phyloP scores from a whole-genome alignment of 176 grass and related monocot genomes.

The Saccharum officinarum region DNA sequence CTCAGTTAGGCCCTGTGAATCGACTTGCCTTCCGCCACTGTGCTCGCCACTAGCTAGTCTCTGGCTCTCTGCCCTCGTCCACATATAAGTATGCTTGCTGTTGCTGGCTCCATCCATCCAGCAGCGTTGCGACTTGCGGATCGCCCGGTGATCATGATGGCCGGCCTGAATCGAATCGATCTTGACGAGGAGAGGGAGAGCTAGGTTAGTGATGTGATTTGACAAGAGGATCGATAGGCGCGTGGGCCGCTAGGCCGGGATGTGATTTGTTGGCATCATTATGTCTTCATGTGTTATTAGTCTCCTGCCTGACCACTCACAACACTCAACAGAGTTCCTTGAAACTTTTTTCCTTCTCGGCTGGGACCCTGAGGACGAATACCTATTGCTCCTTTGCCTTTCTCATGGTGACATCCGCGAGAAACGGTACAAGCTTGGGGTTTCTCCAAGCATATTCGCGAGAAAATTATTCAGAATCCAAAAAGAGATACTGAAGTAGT shows the following conservation, averaged over 20 bases:
- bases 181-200: conserved; percentile 14
- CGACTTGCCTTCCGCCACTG: not conserved
- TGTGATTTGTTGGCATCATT: conserved; percentile 6
- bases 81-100: not conserved
- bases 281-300: not conserved
- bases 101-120: not conserved
- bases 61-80: not conserved
- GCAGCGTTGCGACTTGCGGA: not conserved
- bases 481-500: too few species aligned
- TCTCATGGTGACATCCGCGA: too few species aligned
- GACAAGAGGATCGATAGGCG: not conserved
- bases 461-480: too few species aligned
- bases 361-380: too few species aligned
- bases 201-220: not conserved
- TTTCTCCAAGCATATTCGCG: too few species aligned
- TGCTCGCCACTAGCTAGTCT: conserved; percentile 8
- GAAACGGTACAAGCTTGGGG: too few species aligned
- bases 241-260: too few species aligned
- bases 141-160: not conserved
- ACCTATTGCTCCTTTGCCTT: too few species aligned
- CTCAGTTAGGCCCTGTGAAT: not conserved
- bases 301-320: too few species aligned
- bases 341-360: too few species aligned
- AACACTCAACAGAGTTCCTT: too few species aligned
- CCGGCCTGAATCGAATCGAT: conserved; percentile 8